A percentile compares a stretch with the other conserved stretches of the same genome.
phyloP scores from a whole-genome alignment of 805 yeast genomes.

The Phaffomyces opuntiae region DNA sequence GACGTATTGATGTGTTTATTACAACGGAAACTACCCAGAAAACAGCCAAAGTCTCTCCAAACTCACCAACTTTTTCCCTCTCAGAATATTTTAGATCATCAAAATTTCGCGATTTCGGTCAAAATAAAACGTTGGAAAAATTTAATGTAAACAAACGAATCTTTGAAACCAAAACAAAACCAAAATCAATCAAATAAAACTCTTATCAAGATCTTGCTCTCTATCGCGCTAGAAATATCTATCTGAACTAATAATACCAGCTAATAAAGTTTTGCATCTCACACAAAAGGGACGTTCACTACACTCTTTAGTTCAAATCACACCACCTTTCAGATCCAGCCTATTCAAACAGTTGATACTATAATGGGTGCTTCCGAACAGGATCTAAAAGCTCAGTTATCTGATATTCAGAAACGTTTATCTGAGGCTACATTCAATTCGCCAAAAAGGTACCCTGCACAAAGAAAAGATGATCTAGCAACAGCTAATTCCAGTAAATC shows the following conservation, averaged over 20 bases:
- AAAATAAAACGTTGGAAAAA: neutral
- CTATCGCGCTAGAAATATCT: neutral
- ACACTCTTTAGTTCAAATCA: neutral
- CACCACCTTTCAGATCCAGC: neutral
- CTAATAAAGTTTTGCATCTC: too few species aligned
- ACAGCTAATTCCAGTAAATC: neutral
- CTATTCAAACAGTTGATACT: neutral
- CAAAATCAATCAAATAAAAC: neutral
- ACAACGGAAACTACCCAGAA: too few species aligned
- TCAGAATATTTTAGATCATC: too few species aligned
- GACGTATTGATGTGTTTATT: too few species aligned
- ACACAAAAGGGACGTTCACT: neutral
- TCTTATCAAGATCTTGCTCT: neutral
- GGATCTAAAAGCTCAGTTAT: conserved; percentile 34
- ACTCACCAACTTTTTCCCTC: too few species aligned
- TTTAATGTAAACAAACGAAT: neutral
- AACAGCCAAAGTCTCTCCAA: neutral
- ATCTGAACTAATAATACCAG: too few species aligned
- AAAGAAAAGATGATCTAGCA: conserved; percentile 5
- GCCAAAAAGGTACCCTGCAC: conserved; percentile 14
- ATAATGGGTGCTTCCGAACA: conserved; percentile 19
- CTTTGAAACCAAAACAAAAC: neutral
- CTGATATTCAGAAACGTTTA: conserved; percentile 35
- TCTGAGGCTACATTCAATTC: conserved; percentile 24
- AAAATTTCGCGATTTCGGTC: neutral